phyloP scores from a whole-genome alignment of 1,139 yeast species.

The Groenewaldozyma sp. region DNA sequence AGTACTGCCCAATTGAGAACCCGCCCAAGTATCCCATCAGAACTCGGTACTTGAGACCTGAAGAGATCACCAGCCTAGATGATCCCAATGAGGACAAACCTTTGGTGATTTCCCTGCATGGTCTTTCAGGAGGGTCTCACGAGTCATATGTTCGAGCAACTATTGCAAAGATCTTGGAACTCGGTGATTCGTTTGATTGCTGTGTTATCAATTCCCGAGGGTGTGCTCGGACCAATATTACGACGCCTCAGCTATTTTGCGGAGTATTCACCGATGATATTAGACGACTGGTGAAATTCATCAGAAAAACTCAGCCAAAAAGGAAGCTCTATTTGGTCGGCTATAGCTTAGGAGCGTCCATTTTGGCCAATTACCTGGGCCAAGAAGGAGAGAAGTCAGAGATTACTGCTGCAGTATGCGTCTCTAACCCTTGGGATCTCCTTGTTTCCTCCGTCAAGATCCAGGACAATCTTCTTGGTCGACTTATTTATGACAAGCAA shows the following conservation, averaged over 20 bases:
- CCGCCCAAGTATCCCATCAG: slow-evolving; percentile 74
- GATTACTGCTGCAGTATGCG: slow-evolving; percentile 55
- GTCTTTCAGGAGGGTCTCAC: slow-evolving; percentile 87
- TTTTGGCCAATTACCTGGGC: slow-evolving; percentile 71
- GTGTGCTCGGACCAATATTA: slow-evolving; percentile 72
- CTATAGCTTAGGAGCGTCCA: slow-evolving; percentile 80
- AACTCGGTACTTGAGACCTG: slow-evolving; percentile 56
- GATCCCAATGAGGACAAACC: slow-evolving; percentile 41
- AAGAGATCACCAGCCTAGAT: slow-evolving; percentile 35
- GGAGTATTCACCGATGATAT: slow-evolving; percentile 71
- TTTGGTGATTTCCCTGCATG: slow-evolving; percentile 64
- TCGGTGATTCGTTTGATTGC: slow-evolving; percentile 42
- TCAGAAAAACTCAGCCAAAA: slow-evolving; percentile 52
- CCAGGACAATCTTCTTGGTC: slow-evolving; percentile 48
- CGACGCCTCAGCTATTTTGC: slow-evolving; percentile 66
- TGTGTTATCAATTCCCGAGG: slow-evolving; percentile 79
- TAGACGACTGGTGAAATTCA: slow-evolving; percentile 44
- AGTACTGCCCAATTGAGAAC: slow-evolving; percentile 50
- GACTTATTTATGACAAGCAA: slow-evolving; percentile 51
- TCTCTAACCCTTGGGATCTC: slow-evolving; percentile 85
- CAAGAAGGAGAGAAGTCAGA: slow-evolving; percentile 45
- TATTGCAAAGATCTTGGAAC: slow-evolving; percentile 20
- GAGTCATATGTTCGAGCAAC: slow-evolving; percentile 72
- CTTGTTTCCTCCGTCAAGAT: slow-evolving; percentile 46
- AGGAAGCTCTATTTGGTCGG: slow-evolving; percentile 74